Base-by-base conservation (phyloP, 164 flowering plant genomes). In the Nymphaea colorata region DNA sequence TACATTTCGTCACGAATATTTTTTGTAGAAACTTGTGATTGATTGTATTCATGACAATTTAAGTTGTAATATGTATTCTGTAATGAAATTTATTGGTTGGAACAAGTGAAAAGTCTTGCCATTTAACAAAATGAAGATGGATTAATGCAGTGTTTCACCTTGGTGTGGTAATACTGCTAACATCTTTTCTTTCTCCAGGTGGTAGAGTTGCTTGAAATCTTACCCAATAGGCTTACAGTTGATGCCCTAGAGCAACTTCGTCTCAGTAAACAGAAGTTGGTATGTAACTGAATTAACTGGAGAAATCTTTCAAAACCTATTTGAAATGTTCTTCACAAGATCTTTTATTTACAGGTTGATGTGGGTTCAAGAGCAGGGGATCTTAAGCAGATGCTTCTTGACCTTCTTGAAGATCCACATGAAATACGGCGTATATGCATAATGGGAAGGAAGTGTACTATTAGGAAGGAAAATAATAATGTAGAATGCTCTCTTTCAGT, bases 301-400 rank as follows among this genome's bases (percentile, higher is more conserved):
- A 47, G 55, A 7, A 47, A 47, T 3, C 41, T 61, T 61, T 61
- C 16, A 8, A 8, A 3, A 61, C 64, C 16, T 61, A 6, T 61
- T 8, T 36, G 41, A 5, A 55, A 55, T n/a, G 25, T 61, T 61
- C 36, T 61, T n/a, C 16, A 61, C 41, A 17, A 61, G 3, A 6
- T 61, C 3, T 2, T 61, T n/a, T n/a, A n/a, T 61, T 65, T 55
- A 55, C 69, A 94, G 99, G 99, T 94, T 82, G 99, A 91, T 75
- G 72, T 91, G 82, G 93, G 85, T 70, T 94, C 99, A 64, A 83
- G 88, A 75, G 96, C 96, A 47, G 97, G 93, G 59, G 89, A 93
- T 69, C 92, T 94, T 61, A 88, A 81, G 76, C 96, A 94, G 76
- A 94, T 94, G 99, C 80, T 94, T 66, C 90, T 94, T 76, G 99